Evolutionary conservation across 2,329 filamentous ascomycete genomes (phyloP).

Genomic region (Penicillium sp.): DNA sequence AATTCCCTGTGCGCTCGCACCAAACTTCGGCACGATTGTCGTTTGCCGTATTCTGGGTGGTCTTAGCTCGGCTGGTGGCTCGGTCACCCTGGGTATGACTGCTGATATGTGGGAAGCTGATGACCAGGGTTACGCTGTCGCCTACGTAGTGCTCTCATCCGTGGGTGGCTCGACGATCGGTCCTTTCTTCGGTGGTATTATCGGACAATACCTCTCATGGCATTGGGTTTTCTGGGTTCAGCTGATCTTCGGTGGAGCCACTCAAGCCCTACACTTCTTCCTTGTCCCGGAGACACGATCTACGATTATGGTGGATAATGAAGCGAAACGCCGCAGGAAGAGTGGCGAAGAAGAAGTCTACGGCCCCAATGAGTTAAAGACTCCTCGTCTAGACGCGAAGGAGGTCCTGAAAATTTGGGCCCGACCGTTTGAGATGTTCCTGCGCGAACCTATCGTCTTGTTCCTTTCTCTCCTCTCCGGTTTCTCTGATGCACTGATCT

Average conservation of each 20-base stretch:
- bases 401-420: slow-evolving; percentile 51
- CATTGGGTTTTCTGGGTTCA: slow-evolving; percentile 67
- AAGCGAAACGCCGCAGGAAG: slow-evolving; percentile 58
- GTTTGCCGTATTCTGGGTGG: slow-evolving; percentile 68
- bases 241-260: slow-evolving; percentile 56
- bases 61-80: slow-evolving; percentile 69
- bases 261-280: slow-evolving; percentile 52
- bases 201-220: slow-evolving; percentile 54
- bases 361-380: slow-evolving; percentile 60
- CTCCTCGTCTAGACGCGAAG: slow-evolving; percentile 48
- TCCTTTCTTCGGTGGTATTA: slow-evolving; percentile 55
- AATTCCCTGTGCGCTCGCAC: slow-evolving; percentile 68
- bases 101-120: slow-evolving; percentile 73
- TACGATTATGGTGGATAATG: slow-evolving; percentile 57
- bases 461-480: slow-evolving; percentile 69
- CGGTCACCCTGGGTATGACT: slow-evolving; percentile 72
- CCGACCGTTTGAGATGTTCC: slow-evolving; percentile 71
- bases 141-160: slow-evolving; percentile 74
- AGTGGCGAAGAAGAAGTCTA: slow-evolving; percentile 60
- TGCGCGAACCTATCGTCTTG: slow-evolving; percentile 73
- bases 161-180: slow-evolving; percentile 70
- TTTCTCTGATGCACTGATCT: slow-evolving; percentile 74
- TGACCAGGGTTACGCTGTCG: slow-evolving; percentile 71
- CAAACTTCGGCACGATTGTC: slow-evolving; percentile 69
- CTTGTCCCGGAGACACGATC: slow-evolving; percentile 64